Evolutionary conservation across 2,329 filamentous ascomycete species (phyloP).

Genomic region (Pyrenophora teres): DNA sequence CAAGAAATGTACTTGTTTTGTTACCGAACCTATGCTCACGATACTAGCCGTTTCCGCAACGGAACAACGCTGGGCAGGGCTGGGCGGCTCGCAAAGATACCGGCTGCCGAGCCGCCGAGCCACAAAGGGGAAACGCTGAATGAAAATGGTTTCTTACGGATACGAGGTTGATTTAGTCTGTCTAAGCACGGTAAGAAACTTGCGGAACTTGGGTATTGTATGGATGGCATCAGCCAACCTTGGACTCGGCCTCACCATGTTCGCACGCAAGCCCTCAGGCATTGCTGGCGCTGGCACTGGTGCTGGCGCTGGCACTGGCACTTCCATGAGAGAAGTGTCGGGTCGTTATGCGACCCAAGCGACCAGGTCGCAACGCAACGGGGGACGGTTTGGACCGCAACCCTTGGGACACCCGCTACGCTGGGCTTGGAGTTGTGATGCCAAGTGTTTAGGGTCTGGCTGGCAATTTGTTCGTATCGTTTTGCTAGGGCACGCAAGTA

Average conservation of each 20-base stretch:
- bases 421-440: constrained; percentile 3
- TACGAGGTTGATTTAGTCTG: background rate
- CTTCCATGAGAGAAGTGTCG: constrained; percentile 1
- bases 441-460: constrained; percentile 10
- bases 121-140: background rate
- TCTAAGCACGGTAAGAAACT: background rate
- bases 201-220: background rate
- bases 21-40: background rate
- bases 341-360: background rate
- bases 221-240: constrained; percentile 1
- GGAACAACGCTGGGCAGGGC: background rate
- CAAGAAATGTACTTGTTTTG: constrained; percentile 1
- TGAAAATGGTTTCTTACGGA: background rate
- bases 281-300: background rate
- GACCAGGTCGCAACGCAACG: background rate
- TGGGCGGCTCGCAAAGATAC: constrained; percentile 1
- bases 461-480: background rate
- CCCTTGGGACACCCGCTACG: constrained; percentile 20
- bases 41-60: constrained; percentile 4
- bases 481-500: constrained; percentile 23
- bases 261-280: constrained; percentile 3
- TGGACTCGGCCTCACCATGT: constrained; percentile 21
- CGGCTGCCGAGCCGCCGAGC: constrained; percentile 1
- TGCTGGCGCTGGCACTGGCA: background rate
- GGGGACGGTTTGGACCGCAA: constrained; percentile 9